phyloP scores from a whole-genome alignment of 2,329 filamentous ascomycete species.

The Arthrocladium fulminans region DNA sequence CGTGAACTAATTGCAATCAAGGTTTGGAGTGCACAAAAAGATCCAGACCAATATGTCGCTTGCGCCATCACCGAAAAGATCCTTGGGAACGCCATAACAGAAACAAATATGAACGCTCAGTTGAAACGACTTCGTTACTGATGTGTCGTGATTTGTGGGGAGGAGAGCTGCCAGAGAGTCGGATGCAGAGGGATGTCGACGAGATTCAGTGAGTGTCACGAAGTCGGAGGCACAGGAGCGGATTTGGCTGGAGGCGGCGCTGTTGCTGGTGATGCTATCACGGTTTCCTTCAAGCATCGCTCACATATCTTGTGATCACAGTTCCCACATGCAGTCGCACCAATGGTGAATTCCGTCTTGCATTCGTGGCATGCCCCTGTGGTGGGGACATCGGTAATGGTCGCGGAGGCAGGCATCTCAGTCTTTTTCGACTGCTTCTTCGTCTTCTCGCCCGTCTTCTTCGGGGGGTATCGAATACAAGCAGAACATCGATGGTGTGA shows the following conservation, averaged over 20 bases:
- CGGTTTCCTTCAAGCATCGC: conserved; percentile 12
- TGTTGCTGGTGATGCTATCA: neutral
- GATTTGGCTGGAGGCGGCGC: neutral
- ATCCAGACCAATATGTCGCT: neutral
- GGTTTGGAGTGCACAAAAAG: neutral
- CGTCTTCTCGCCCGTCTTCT: conserved; percentile 45
- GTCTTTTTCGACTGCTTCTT: conserved; percentile 1
- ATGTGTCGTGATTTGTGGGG: conserved; percentile 1
- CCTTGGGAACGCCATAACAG: neutral
- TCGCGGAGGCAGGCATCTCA: neutral
- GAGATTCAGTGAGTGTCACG: neutral
- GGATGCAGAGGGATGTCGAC: no score
- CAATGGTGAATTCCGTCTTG: conserved; percentile 14
- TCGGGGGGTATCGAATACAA: conserved; percentile 65
- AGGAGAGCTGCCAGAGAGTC: neutral
- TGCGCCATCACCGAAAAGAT: neutral
- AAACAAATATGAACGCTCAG: neutral
- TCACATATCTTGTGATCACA: conserved; percentile 20
- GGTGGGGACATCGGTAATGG: neutral
- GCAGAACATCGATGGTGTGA: conserved; percentile 71
- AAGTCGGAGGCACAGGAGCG: neutral
- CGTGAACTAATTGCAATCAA: neutral
- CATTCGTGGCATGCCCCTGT: conserved; percentile 18
- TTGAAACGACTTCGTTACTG: conserved; percentile 1
- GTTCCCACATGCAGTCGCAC: conserved; percentile 16